Evolutionary conservation across 169 alveolate species (phyloP).

Genomic region (Theileria annulata): DNA sequence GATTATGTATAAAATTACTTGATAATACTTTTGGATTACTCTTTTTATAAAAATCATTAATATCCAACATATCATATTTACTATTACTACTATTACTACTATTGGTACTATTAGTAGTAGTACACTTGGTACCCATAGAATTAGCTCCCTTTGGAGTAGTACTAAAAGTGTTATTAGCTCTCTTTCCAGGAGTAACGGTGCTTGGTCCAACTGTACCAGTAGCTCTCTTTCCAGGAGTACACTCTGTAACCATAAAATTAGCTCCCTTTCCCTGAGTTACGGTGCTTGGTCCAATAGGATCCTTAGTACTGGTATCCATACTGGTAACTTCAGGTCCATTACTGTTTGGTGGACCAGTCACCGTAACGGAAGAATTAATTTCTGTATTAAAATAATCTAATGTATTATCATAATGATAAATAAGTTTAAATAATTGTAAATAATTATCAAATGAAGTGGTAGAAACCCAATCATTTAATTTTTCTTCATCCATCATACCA

Average conservation of each 20-base stretch:
- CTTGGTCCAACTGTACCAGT: too few species aligned
- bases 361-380: background rate
- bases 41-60: background rate
- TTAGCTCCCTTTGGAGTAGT: too few species aligned
- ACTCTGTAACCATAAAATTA: too few species aligned
- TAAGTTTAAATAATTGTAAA: background rate
- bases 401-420: background rate
- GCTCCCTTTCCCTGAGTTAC: too few species aligned
- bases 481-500: constrained; percentile 42
- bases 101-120: background rate
- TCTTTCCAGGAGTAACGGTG: too few species aligned
- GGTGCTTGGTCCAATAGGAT: too few species aligned
- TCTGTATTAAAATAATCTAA: background rate
- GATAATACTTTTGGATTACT: background rate
- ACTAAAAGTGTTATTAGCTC: too few species aligned
- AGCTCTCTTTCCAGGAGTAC: too few species aligned
- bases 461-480: constrained; percentile 51
- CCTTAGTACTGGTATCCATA: too few species aligned
- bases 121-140: too few species aligned
- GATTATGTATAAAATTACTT: background rate
- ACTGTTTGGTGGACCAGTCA: too few species aligned
- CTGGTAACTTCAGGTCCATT: too few species aligned
- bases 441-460: constrained; percentile 27
- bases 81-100: background rate
- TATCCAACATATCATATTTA: background rate